phyloP scores from a whole-genome alignment of 345 rosid species.

The Isatis tinctoria region DNA sequence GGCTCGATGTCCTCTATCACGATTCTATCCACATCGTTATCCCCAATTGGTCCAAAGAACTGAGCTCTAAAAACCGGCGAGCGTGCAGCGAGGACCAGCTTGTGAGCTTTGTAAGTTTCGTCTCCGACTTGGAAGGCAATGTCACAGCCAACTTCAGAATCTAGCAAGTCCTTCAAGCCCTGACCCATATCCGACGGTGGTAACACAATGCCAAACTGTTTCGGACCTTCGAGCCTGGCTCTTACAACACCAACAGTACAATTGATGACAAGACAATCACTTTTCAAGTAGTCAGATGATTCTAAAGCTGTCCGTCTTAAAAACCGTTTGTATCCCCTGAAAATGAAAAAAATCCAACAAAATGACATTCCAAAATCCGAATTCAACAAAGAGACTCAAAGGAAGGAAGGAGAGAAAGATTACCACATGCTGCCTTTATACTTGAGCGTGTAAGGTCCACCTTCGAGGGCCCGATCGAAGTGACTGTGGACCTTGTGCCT shows the following conservation, averaged over 20 bases:
- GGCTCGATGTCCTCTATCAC: slow-evolving; percentile 74
- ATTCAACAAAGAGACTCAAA: background rate
- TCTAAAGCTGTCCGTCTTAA: slow-evolving; percentile 65
- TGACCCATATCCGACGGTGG: slow-evolving; percentile 78
- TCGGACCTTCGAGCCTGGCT: slow-evolving; percentile 68
- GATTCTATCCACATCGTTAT: slow-evolving; percentile 47
- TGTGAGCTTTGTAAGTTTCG: slow-evolving; percentile 79
- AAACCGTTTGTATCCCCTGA: slow-evolving; percentile 98
- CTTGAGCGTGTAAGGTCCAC: slow-evolving; percentile 86
- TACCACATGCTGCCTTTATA: slow-evolving; percentile 98
- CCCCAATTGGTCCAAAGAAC: slow-evolving; percentile 84
- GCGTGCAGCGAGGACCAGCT: slow-evolving; percentile 83
- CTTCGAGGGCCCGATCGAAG: slow-evolving; percentile 84
- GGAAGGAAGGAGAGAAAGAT: background rate
- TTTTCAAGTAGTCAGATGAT: slow-evolving; percentile 74
- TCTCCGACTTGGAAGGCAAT: slow-evolving; percentile 69
- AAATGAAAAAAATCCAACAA: no score
- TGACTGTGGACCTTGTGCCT: slow-evolving; percentile 91
- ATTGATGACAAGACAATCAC: slow-evolving; percentile 72
- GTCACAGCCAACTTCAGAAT: slow-evolving; percentile 75
- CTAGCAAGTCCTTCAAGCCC: slow-evolving; percentile 63
- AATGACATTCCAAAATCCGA: no score
- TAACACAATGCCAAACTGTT: slow-evolving; percentile 49
- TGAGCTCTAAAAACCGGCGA: slow-evolving; percentile 95
- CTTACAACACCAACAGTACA: slow-evolving; percentile 95